Conservation (phyloP, 2,329 filamentous ascomycete species). For the Aspergillus texensis region DNA sequence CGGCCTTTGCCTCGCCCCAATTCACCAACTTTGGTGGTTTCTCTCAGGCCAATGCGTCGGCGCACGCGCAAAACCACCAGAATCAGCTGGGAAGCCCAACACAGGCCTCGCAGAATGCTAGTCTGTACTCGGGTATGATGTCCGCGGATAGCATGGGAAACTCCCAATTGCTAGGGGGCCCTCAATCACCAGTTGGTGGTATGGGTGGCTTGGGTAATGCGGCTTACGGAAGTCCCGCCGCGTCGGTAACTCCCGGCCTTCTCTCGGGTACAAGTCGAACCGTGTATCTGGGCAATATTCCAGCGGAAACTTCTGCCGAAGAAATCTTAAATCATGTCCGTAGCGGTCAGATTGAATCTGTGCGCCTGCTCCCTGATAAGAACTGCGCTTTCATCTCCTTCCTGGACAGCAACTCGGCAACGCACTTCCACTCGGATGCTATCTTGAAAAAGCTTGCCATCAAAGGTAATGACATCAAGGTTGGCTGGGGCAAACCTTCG, state of each 20-base stretch:
- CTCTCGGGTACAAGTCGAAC: slow-evolving; percentile 92
- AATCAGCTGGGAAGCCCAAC: slow-evolving; percentile 72
- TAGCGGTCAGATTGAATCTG: slow-evolving; percentile 98
- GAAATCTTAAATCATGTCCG: slow-evolving; percentile 95
- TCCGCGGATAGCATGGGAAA: slow-evolving; percentile 83
- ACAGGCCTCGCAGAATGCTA: slow-evolving; percentile 69
- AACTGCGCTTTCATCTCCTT: slow-evolving; percentile 99
- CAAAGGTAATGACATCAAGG: slow-evolving; percentile 98
- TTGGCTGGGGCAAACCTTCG: slow-evolving; percentile 98
- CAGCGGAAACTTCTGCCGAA: slow-evolving; percentile 94
- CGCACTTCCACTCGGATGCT: slow-evolving; percentile 98
- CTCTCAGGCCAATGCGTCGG: slow-evolving; percentile 60
- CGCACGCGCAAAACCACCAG: slow-evolving; percentile 59
- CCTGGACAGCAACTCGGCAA: slow-evolving; percentile 94
- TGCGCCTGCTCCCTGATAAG: slow-evolving; percentile 94
- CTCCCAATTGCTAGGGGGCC: slow-evolving; percentile 75
- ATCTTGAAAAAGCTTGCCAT: slow-evolving; percentile 99
- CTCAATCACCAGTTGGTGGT: slow-evolving; percentile 83
- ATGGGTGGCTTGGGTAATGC: slow-evolving; percentile 67
- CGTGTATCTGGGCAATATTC: slow-evolving; percentile 96
- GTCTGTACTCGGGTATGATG: slow-evolving; percentile 80
- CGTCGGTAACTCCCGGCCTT: slow-evolving; percentile 76
- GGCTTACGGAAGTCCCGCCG: slow-evolving; percentile 66
- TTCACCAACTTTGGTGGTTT: slow-evolving; percentile 84
- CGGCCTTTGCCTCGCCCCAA: slow-evolving; percentile 85